Evolutionary conservation across 106 monocot genomes (phyloP), one percentile per base, ranked within the genome.

Genomic region (Phalaenopsis aphrodite): DNA sequence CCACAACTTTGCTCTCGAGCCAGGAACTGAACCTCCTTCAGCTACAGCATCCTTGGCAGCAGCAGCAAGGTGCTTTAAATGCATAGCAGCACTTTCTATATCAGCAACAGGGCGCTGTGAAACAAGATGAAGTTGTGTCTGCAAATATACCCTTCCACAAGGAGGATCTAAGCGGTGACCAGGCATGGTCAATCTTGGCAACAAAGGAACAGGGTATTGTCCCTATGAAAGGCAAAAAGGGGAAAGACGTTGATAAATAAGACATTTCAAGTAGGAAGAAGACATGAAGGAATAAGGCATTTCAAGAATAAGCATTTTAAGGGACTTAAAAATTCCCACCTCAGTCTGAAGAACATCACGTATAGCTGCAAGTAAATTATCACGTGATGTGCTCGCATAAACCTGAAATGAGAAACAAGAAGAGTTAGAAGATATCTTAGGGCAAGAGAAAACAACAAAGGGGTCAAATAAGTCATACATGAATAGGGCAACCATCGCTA

Each of bases 1-100:
- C 99, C 98, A 99, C 77, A 99, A 82, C 82, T 82, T 91, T 79
- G 93, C 93, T 80, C 91, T 88, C 71, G 99, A 93, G 42, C 99
- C 99, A 81, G 94, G 95, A 57, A 95, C 87, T 4, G 99, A 95
- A 19, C 91, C 95, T 3, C 93, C 94, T 87, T 94, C 94, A 55
- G 93, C 89, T 55, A 99, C 94, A 88, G 98, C 91, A 89, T 99
- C 98, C 88, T 99, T 99, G n/a, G 98, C 98, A 87, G 92, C 86
- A 9, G 94, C 86, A 87, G 89, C 91, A 73, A 99, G 79, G 80
- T 94, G 92, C 83, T 95, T 99, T 77, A 99, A 78, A 89, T 91
- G 88, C 92, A 95, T 91, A 18, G 93, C 77, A 75, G 89, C 89
- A 84, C 23, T 88, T 77, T 99, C 98, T 23, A 79, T 77, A 79